These are phyloP conservation scores for Filobasidium wieringae DNA, from an alignment of 768 basidiomycete genomes.

Conservation along the genomic window DNA sequence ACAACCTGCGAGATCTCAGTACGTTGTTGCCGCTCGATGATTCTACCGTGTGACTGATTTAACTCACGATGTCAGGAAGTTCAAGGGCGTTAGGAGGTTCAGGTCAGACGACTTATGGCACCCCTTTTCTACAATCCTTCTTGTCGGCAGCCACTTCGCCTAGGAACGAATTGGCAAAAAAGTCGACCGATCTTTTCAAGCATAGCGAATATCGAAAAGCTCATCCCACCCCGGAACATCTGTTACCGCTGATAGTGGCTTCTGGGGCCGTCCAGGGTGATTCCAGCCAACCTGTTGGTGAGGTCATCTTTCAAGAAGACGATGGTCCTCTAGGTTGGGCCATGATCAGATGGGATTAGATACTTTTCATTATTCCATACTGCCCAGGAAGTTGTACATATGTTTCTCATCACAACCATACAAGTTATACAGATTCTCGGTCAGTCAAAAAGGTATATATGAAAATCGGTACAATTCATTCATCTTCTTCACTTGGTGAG, in stretches of 20 bases:
- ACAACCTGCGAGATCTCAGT: conserved; percentile 32
- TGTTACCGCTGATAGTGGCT: conserved; percentile 65
- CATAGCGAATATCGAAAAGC: conserved; percentile 55
- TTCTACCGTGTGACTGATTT: background rate
- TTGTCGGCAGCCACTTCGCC: background rate
- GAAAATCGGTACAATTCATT: too few relatives aligned
- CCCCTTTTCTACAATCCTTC: conserved; percentile 18
- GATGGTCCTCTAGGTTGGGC: conserved; percentile 29
- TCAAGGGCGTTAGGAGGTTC: background rate
- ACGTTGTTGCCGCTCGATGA: conserved; percentile 12
- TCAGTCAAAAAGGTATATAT: too few relatives aligned
- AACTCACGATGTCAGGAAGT: background rate
- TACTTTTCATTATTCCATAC: too few relatives aligned
- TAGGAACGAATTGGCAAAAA: background rate
- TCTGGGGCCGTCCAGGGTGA: conserved; percentile 48
- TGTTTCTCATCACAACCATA: too few relatives aligned
- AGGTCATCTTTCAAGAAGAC: conserved; percentile 16
- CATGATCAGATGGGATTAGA: conserved; percentile 25
- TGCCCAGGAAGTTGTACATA: too few relatives aligned
- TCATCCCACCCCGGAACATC: conserved; percentile 71
- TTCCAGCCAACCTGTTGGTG: conserved; percentile 37
- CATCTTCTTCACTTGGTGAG: conserved; percentile 13
- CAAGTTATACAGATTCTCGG: too few relatives aligned
- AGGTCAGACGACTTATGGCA: conserved; percentile 13
- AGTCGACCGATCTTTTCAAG: conserved; percentile 41